Conservation (phyloP, 257 asterid genomes). For the Penstemon barbatus region DNA sequence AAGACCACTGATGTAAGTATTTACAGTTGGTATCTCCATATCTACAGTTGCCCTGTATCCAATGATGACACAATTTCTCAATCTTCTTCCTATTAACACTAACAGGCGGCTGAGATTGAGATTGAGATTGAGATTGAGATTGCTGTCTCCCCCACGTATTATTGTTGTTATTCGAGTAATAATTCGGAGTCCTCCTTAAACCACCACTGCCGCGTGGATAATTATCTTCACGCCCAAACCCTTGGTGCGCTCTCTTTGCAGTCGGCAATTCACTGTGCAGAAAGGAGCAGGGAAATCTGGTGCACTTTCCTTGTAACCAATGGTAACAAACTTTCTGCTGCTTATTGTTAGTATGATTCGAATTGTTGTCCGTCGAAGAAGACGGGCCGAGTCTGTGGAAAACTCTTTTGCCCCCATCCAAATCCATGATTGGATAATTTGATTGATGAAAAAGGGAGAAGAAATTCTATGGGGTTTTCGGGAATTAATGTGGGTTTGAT, state of each 20-base stretch:
- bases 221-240: conserved; percentile 62
- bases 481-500: conserved; percentile 17
- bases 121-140: conserved; percentile 25
- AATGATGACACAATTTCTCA: conserved; percentile 66
- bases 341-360: conserved; percentile 26
- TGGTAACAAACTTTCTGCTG: conserved; percentile 71
- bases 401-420: conserved; percentile 71
- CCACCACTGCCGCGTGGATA: conserved; percentile 54
- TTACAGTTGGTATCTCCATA: conserved; percentile 64
- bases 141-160: conserved; percentile 63
- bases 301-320: conserved; percentile 93
- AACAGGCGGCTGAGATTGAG: conserved; percentile 24
- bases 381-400: conserved; percentile 68
- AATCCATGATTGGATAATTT: conserved; percentile 51
- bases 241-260: conserved; percentile 71
- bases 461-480: conserved; percentile 6
- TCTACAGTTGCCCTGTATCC: conserved; percentile 77
- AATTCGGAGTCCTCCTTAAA: conserved; percentile 40
- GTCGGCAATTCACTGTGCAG: conserved; percentile 71
- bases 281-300: conserved; percentile 66
- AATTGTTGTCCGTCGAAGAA: conserved; percentile 39
- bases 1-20: conserved; percentile 86
- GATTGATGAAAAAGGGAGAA: conserved; percentile 1
- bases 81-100: conserved; percentile 45
- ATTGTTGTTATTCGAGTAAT: conserved; percentile 51